Base-by-base conservation (phyloP, 768 basidiomycete species). In the Mrakia gelida region DNA sequence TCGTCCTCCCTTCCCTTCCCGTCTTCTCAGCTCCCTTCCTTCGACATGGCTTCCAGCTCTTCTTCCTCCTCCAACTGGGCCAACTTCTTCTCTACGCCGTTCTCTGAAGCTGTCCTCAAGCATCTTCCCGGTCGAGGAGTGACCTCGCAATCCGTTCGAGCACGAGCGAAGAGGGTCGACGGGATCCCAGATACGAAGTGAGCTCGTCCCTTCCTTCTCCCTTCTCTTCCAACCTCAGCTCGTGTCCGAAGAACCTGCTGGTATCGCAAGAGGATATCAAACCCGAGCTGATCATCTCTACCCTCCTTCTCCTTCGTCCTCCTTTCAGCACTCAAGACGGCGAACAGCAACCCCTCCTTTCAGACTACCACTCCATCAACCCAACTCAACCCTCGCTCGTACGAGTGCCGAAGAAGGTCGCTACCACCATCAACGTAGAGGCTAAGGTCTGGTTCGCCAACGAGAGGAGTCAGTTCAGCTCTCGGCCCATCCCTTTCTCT, bases 381-480 rank as follows among this genome's bases (percentile, higher is more conserved):
- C 34, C 67, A 38, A 26, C 67, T 13, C 34, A 45, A n/a, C 67
- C 67, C 41, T 70, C 67, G 26, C 68, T 78, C 16, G 89, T 93
- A 54, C 87, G 91, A 54, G 88, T 94, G 0, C 93, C 93, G 0
- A 92, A 91, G 86, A 95, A 94, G 84, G 89, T 92, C 30, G 86
- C 91, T 0, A 71, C 78, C 0, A 67, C 71, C 0, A 87, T 98
- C 81, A 92, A 90, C 80, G 94, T 98, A 26, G 95, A 98, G 83
- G 91, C 90, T 30, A 98, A 98, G 82, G 95, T 98, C 70, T 98
- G 95, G 95, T 96, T 98, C 83, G 94, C 95, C 13, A 97, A 97
- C 82, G 95, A 98, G 85, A 87, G 93, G 82, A 94, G 93, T 94
- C 68, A 79, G 90, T 85, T 30, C 38, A 38, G 38, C 38, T 38